phyloP scores from a whole-genome alignment of 108 stramenopile genomes.

The Fistulifera solaris region DNA sequence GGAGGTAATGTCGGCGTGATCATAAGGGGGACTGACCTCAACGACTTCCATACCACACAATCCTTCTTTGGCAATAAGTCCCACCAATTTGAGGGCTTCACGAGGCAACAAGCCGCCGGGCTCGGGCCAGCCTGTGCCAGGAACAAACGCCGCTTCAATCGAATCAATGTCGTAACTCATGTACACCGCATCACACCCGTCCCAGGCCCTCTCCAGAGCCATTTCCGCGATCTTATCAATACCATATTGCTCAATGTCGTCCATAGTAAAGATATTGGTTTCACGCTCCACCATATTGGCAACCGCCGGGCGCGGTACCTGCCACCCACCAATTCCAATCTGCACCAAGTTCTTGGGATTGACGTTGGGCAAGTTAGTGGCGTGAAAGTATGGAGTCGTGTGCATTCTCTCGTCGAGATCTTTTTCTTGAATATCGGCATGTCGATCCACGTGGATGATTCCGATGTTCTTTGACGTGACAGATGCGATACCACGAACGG shows the following conservation, averaged over 20 bases:
- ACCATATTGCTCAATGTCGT: constrained; percentile 67
- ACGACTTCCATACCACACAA: constrained; percentile 85
- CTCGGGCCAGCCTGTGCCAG: constrained; percentile 80
- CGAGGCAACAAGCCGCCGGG: constrained; percentile 77
- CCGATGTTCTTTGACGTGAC: constrained; percentile 78
- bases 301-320: constrained; percentile 70
- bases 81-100: constrained; percentile 76
- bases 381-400: constrained; percentile 83
- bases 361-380: constrained; percentile 79
- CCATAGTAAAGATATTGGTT: constrained; percentile 87
- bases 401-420: constrained; percentile 82
- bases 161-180: constrained; percentile 86
- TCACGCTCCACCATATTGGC: constrained; percentile 71
- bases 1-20: constrained; percentile 76
- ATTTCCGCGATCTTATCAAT: constrained; percentile 83
- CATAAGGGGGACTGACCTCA: constrained; percentile 81
- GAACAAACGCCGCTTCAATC: constrained; percentile 84
- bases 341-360: constrained; percentile 74
- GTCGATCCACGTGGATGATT: constrained; percentile 82
- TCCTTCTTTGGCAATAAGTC: constrained; percentile 63
- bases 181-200: constrained; percentile 82
- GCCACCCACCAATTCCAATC: constrained; percentile 85
- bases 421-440: constrained; percentile 83
- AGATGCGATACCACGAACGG: constrained; percentile 61
- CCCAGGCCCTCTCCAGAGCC: constrained; percentile 79